Percentiles rank a stretch among this genome's conserved stretches.
These are phyloP conservation scores for Zygosaccharomyces lentus DNA, from an alignment of 805 yeast genomes.

Conservation along the genomic window DNA sequence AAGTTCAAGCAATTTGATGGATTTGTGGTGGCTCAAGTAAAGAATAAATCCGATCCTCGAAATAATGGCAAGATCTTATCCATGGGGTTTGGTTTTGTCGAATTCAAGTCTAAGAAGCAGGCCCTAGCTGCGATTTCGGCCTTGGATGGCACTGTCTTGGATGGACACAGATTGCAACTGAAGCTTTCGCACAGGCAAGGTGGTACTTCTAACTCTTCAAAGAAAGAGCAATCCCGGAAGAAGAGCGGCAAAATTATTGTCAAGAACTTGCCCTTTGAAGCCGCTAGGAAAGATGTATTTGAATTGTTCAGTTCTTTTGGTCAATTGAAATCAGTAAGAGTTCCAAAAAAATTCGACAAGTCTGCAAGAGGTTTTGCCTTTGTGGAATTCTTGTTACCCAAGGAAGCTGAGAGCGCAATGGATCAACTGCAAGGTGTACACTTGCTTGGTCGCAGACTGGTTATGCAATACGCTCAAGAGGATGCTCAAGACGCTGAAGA, in stretches of 20 bases:
- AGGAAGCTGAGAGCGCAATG: slow-evolving; percentile 94
- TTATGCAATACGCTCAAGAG: slow-evolving; percentile 85
- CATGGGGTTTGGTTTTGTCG: slow-evolving; percentile 98
- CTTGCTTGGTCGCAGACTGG: slow-evolving; percentile 89
- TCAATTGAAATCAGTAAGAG: slow-evolving; percentile 87
- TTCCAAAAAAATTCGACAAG: slow-evolving; percentile 93
- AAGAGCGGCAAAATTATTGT: slow-evolving; percentile 76
- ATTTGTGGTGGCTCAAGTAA: slow-evolving; percentile 74
- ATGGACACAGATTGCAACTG: slow-evolving; percentile 86
- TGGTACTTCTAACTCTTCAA: slow-evolving; percentile 26
- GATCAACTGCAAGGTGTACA: slow-evolving; percentile 92
- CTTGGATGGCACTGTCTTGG: slow-evolving; percentile 72
- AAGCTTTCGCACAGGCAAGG: slow-evolving; percentile 81
- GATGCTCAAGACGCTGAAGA: slow-evolving; percentile 82
- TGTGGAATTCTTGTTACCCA: slow-evolving; percentile 80
- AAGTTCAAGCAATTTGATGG: slow-evolving; percentile 72
- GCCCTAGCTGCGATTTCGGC: slow-evolving; percentile 73
- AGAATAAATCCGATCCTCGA: slow-evolving; percentile 84
- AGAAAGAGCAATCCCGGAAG: slow-evolving; percentile 41
- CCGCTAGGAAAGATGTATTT: slow-evolving; percentile 86
- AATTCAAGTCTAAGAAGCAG: slow-evolving; percentile 70
- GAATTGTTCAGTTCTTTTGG: slow-evolving; percentile 94
- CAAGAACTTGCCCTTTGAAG: slow-evolving; percentile 96
- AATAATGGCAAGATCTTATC: slow-evolving; percentile 62
- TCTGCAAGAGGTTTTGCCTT: slow-evolving; percentile 97